Evolutionary conservation across 176 grass and related monocot genomes (phyloP), one percentile per base, ranked within the genome.

Genomic region (Dactylis glomerata): DNA sequence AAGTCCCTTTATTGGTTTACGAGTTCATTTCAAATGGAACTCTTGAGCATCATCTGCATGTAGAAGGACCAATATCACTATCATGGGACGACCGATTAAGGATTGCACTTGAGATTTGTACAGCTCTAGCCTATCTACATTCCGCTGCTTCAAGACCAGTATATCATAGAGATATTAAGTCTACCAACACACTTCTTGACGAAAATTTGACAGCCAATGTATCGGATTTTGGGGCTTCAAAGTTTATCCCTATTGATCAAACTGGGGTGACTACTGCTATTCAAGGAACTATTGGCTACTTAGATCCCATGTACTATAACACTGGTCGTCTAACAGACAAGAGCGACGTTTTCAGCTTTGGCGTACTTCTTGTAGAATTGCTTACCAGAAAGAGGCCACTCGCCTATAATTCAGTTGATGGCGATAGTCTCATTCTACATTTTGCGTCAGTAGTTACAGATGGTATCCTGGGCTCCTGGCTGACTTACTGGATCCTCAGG

Each of bases 1-100:
- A 88, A 52, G 91, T 93, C 17, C 88, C 88, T 0, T 66, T 93
- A 27, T 34, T 93, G 36, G 85, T 88, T 15, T 93, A 90, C 3
- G 91, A 93, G 75, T 93, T 93, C 17, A 86, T 93, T 31, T 88
- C 92, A 59, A 93, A 93, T 66, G 88, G 85, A 27, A 85, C 68
- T 22, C 88, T 93, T 82, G 45, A 57, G 12, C 44, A 91, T 15
- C 92, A 88, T 82, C 78, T 93, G 28, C 88, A 91, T 14, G 6
- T 28, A 5, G 22, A 86, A 19, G 81, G 38, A 3, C 0, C 50
- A 0, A 3, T 23, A 22, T 88, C 88, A 44, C 28, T 93, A 4
- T 24, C 78, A 19, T 93, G 88, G 88, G 32, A 83, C 17, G 88
- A 93, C 1, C 85, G 88, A 5, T 3, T 90, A 1, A 88, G 92